phyloP scores from a whole-genome alignment of 805 yeast genomes.

The Barnettozyma sucrosica region DNA sequence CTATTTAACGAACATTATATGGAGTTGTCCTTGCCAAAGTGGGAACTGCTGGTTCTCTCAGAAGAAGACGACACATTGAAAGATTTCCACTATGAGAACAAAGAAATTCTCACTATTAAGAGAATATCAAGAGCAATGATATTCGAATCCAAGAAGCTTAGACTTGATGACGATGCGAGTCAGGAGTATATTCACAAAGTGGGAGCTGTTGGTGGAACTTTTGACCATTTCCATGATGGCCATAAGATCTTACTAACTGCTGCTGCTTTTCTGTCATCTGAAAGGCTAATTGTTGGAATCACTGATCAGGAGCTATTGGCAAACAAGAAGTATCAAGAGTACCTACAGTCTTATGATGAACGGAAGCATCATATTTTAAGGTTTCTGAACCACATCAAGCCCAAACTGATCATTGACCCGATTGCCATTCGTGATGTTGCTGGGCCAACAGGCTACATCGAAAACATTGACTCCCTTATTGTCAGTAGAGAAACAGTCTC shows the following conservation, averaged over 20 bases:
- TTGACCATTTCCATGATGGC: constrained; percentile 94
- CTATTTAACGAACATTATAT: constrained; percentile 24
- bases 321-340: constrained; percentile 69
- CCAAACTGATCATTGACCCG: constrained; percentile 42
- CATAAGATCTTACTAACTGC: constrained; percentile 80
- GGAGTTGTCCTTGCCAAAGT: constrained; percentile 12
- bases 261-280: constrained; percentile 54
- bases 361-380: constrained; percentile 42
- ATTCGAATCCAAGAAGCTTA: neutral
- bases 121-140: constrained; percentile 11
- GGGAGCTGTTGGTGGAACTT: constrained; percentile 88
- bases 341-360: constrained; percentile 49
- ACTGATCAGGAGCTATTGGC: constrained; percentile 69
- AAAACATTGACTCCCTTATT: constrained; percentile 71
- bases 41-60: constrained; percentile 19
- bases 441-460: constrained; percentile 84
- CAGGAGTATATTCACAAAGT: constrained; percentile 28
- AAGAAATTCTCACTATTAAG: constrained; percentile 7
- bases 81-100: constrained; percentile 9
- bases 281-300: constrained; percentile 67
- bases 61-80: constrained; percentile 12
- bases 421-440: constrained; percentile 75
- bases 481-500: constrained; percentile 72
- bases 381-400: constrained; percentile 46
- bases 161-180: constrained; percentile 16